Evolutionary conservation across 2,329 filamentous ascomycete genomes (phyloP).

Genomic region (Aspergillus terreus): DNA sequence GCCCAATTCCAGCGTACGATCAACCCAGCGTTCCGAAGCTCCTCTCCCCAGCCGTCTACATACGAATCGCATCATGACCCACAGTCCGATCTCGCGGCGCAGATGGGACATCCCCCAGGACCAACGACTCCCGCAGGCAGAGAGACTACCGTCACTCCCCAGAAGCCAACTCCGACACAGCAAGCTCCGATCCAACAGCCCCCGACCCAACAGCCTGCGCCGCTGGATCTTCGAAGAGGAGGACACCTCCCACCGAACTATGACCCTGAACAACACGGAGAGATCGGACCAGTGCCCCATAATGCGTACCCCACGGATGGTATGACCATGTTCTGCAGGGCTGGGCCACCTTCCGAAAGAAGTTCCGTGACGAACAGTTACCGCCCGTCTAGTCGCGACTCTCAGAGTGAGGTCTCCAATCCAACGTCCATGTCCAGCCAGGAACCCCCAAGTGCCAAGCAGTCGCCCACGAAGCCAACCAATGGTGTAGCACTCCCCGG

Average conservation of each 20-base stretch:
- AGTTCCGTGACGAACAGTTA: slow-evolving; percentile 62
- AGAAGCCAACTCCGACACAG: slow-evolving; percentile 43
- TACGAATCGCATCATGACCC: slow-evolving; percentile 91
- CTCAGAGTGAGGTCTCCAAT: slow-evolving; percentile 85
- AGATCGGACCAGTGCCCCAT: slow-evolving; percentile 71
- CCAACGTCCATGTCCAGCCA: slow-evolving; percentile 85
- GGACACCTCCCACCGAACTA: slow-evolving; percentile 44
- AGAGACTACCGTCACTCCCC: slow-evolving; percentile 52
- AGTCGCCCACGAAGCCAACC: slow-evolving; percentile 66
- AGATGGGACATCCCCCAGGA: slow-evolving; percentile 58
- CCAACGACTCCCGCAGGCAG: slow-evolving; percentile 44
- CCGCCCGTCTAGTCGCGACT: slow-evolving; percentile 79
- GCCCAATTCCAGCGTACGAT: slow-evolving; percentile 94
- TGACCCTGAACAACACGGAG: slow-evolving; percentile 58
- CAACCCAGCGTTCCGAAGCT: slow-evolving; percentile 93
- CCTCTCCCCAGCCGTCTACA: slow-evolving; percentile 89
- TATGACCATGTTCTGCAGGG: slow-evolving; percentile 95
- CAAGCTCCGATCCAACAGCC: slow-evolving; percentile 25
- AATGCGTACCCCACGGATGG: slow-evolving; percentile 93
- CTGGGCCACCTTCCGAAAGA: slow-evolving; percentile 66
- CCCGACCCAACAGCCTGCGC: slow-evolving; percentile 29
- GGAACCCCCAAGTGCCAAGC: slow-evolving; percentile 70
- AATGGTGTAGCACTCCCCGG: slow-evolving; percentile 40
- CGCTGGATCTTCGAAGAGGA: slow-evolving; percentile 37
- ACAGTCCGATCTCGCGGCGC: slow-evolving; percentile 66